Percentiles rank a stretch among this genome's conserved stretches.
These are phyloP conservation scores for Phycomyces nitens DNA, from an alignment of 192 early-diverging fungal species.

Conservation along the genomic window DNA sequence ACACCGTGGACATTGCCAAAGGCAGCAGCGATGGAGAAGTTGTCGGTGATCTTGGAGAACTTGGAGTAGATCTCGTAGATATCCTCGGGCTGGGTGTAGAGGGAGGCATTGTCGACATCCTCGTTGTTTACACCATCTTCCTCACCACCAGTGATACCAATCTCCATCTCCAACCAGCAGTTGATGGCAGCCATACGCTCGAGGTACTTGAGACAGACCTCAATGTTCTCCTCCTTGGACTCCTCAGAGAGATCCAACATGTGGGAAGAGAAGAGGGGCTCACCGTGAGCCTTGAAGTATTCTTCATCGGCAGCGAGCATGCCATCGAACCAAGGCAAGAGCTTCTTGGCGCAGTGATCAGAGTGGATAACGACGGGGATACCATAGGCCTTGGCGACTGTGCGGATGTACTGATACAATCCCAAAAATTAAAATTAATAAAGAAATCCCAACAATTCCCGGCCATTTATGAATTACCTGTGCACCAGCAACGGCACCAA, in stretches of 20 bases:
- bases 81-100: slow-evolving; percentile 96
- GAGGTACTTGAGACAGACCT: slow-evolving; percentile 85
- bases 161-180: slow-evolving; percentile 95
- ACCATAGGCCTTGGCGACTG: slow-evolving; percentile 33
- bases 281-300: slow-evolving; percentile 90
- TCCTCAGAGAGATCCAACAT: slow-evolving; percentile 98
- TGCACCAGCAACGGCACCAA: slow-evolving; percentile 89
- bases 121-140: slow-evolving; percentile 98
- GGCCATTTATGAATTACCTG: no score
- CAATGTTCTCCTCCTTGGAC: slow-evolving; percentile 91
- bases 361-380: slow-evolving; percentile 77
- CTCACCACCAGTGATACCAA: slow-evolving; percentile 97
- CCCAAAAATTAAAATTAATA: no score
- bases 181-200: slow-evolving; percentile 87
- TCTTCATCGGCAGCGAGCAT: slow-evolving; percentile 93
- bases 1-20: slow-evolving; percentile 62
- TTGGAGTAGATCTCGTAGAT: slow-evolving; percentile 92
- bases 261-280: slow-evolving; percentile 96
- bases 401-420: slow-evolving; percentile 42
- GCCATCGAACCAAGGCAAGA: slow-evolving; percentile 96
- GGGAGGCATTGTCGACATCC: slow-evolving; percentile 80
- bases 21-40: slow-evolving; percentile 89
- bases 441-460: no score
- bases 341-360: slow-evolving; percentile 97
- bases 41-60: slow-evolving; percentile 77